A percentile compares a stretch with the other conserved stretches of the same genome.
Evolutionary conservation across 2,329 filamentous ascomycete species (phyloP).

Genomic region (Aspergillus udagawae): DNA sequence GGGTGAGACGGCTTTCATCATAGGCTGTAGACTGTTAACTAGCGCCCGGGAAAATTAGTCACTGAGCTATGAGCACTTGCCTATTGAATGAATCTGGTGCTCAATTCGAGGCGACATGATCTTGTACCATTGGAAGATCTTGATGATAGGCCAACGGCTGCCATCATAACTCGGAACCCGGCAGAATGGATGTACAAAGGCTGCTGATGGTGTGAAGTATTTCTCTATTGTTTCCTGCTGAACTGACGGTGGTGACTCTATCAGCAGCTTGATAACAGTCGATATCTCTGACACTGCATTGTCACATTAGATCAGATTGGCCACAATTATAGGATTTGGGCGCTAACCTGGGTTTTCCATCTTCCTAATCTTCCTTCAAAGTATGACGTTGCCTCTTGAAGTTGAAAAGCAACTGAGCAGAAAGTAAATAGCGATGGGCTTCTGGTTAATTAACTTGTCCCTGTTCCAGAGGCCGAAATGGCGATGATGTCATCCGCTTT

Average conservation of each 20-base stretch:
- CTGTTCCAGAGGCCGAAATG: background rate
- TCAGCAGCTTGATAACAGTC: slow-evolving; percentile 63
- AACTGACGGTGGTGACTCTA: slow-evolving; percentile 60
- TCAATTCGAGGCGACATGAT: slow-evolving; percentile 72
- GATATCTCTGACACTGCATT: slow-evolving; percentile 55
- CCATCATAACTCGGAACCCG: slow-evolving; percentile 58
- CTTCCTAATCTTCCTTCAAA: background rate
- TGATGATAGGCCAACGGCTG: slow-evolving; percentile 63
- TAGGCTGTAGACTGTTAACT: slow-evolving; percentile 52
- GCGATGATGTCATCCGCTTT: background rate
- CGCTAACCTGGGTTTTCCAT: slow-evolving; percentile 21
- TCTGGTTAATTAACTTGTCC: background rate
- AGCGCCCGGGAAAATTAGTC: background rate
- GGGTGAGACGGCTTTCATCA: slow-evolving; percentile 60
- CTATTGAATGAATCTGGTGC: slow-evolving; percentile 60
- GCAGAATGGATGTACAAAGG: slow-evolving; percentile 76
- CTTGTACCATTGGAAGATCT: slow-evolving; percentile 80
- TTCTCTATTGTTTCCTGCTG: slow-evolving; percentile 63
- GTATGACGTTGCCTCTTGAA: background rate
- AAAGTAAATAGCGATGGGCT: background rate
- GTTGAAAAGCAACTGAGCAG: background rate
- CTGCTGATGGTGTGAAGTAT: slow-evolving; percentile 70
- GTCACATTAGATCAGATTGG: background rate
- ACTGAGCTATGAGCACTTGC: slow-evolving; percentile 33
- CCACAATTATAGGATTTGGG: background rate